phyloP scores from a whole-genome alignment of 176 grass and related monocot genomes.

The Cenchrus fungigraminus region DNA sequence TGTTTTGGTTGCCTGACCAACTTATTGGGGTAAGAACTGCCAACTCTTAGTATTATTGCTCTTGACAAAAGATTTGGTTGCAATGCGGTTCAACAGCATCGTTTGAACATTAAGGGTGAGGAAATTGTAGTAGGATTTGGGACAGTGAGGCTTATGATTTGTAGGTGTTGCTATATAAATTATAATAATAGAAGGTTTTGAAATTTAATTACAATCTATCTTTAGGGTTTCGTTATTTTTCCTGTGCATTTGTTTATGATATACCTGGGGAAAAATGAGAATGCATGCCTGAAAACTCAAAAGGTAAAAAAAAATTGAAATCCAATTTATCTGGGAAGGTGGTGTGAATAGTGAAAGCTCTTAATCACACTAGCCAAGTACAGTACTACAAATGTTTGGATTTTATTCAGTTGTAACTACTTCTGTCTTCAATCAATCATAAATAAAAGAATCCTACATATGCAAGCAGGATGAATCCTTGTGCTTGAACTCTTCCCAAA shows the following conservation, averaged over 20 bases:
- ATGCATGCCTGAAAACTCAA: not conserved
- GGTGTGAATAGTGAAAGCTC: not conserved
- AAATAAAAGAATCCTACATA: not conserved
- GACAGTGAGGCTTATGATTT: not conserved
- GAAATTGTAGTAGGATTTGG: not conserved
- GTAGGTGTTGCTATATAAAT: not conserved
- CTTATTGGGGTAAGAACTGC: conserved; percentile 5
- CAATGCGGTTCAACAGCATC: not conserved
- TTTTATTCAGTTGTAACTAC: not conserved
- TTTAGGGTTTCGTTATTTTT: not conserved
- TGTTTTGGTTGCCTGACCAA: conserved; percentile 6
- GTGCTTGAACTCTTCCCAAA: not conserved
- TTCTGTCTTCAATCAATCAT: not conserved
- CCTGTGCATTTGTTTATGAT: not conserved
- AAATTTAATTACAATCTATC: not conserved
- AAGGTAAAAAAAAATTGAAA: not conserved
- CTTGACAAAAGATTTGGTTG: not conserved
- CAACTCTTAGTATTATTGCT: not conserved
- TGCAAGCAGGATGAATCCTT: not conserved
- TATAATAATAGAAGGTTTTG: not conserved
- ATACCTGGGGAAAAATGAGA: not conserved
- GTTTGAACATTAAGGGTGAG: not conserved
- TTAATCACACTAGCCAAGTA: not conserved
- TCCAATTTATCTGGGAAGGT: not conserved
- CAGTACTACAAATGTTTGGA: not conserved